Percentiles rank a stretch among this genome's conserved stretches.
Conservation (phyloP, 768 basidiomycete species). For the Amanita polypyramis region DNA sequence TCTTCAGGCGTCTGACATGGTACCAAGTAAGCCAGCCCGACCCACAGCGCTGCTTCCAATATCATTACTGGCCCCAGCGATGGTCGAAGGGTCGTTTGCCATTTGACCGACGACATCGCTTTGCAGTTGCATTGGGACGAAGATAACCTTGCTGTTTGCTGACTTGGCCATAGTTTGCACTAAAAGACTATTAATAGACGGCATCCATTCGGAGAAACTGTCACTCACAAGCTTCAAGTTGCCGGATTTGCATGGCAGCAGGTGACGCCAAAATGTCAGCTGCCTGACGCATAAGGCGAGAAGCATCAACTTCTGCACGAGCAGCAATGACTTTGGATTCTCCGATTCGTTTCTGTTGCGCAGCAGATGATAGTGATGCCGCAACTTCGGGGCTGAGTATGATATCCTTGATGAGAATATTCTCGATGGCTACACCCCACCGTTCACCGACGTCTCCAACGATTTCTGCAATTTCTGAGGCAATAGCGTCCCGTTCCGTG, state of each 20-base stretch:
- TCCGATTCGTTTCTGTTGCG: slow-evolving; percentile 94
- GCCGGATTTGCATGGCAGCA: slow-evolving; percentile 97
- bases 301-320: slow-evolving; percentile 90
- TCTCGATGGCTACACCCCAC: slow-evolving; percentile 96
- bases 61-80: slow-evolving; percentile 27
- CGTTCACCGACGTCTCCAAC: slow-evolving; percentile 88
- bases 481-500: slow-evolving; percentile 94
- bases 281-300: slow-evolving; percentile 92
- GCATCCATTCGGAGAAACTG: neutral
- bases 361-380: slow-evolving; percentile 86
- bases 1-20: slow-evolving; percentile 33
- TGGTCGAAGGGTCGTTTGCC: slow-evolving; percentile 15
- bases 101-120: slow-evolving; percentile 55
- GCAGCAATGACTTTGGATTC: slow-evolving; percentile 96
- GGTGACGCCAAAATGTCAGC: slow-evolving; percentile 91
- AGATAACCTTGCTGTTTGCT: slow-evolving; percentile 84
- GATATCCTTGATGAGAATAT: slow-evolving; percentile 92
- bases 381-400: slow-evolving; percentile 88
- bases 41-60: slow-evolving; percentile 28
- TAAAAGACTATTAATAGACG: slow-evolving; percentile 11
- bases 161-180: slow-evolving; percentile 92
- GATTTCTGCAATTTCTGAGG: slow-evolving; percentile 93
- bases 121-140: slow-evolving; percentile 88
- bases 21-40: slow-evolving; percentile 43
- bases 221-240: slow-evolving; percentile 71